phyloP scores from a whole-genome alignment of 441 rosid species.

The Hura crepitans region DNA sequence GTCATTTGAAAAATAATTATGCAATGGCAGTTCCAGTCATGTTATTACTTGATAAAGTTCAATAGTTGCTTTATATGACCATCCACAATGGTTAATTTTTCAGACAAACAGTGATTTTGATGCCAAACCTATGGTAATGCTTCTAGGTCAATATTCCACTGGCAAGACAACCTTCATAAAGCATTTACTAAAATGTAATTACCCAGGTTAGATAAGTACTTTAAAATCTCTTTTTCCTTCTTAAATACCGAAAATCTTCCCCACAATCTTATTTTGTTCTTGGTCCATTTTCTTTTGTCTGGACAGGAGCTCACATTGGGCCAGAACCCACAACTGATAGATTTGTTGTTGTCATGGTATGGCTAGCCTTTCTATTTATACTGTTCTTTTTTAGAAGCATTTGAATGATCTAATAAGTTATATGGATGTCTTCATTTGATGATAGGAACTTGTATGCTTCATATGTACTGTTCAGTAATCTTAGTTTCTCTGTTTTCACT shows the following conservation, averaged over 20 bases:
- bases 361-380: constrained; percentile 3
- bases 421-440: background rate
- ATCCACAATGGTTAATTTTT: constrained; percentile 14
- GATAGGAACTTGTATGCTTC: background rate
- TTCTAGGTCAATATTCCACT: constrained; percentile 96
- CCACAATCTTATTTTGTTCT: background rate
- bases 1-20: no score
- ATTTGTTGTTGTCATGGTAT: constrained; percentile 95
- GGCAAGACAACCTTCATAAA: constrained; percentile 96
- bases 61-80: background rate
- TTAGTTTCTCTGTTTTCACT: background rate
- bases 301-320: constrained; percentile 90
- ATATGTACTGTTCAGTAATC: background rate
- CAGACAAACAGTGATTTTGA: constrained; percentile 92
- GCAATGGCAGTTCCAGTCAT: background rate
- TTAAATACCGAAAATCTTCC: background rate
- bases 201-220: constrained; percentile 57
- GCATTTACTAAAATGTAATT: constrained; percentile 71
- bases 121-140: constrained; percentile 98
- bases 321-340: constrained; percentile 98
- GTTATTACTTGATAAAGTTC: background rate
- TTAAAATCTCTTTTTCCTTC: background rate
- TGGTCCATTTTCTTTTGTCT: constrained; percentile 15
- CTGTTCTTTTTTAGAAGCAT: background rate
- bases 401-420: background rate